Base-by-base conservation (phyloP, 202 grass and related monocot species). In the Digitaria exilis region DNA sequence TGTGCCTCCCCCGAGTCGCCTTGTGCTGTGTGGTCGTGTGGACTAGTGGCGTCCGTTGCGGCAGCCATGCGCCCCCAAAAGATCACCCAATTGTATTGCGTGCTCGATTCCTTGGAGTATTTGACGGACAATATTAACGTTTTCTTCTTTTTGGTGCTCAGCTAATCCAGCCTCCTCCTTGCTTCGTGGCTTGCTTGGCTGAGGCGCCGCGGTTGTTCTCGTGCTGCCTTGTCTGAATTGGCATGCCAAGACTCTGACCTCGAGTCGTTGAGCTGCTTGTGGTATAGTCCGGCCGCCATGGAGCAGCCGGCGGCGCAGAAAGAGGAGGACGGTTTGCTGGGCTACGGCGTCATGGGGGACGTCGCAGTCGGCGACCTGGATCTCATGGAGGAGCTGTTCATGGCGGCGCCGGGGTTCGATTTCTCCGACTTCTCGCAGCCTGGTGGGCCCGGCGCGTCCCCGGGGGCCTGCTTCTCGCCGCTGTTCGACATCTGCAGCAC, bases 371-470 rank as follows among this genome's bases (percentile, higher is more conserved):
- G 66, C 7, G 88, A 90, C 52, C 60, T 95, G 76, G 88, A 95
- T 91, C 88, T 95, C 55, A 82, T 99, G 73, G 91, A 92, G 22
- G 97, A 99, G 71, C 79, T 94, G 9, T 60, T 97, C 18, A 80
- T 89, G 4, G 86, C 70, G 13, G 73, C 63, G 1, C 71, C 89
- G 28, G 85, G 46, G 2, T 84, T 87, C 70, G 89, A 91, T 67
- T 86, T 77, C 74, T 29, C 82, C 17, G 89, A 95, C 29, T 79
- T 92, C 65, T 59, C 71, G 67, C 84, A 74, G 14, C 60, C 67
- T 34, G 69, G 30, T 34, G 69, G 30, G 79, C 14, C 74, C 79
- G n/a, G 34, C 49, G 55, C 28, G 61, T 79, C 74, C 61, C 65
- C 80, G 19, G 65, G 60, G 9, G 16, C 75, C 30, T 60, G 65